Percentiles rank a stretch among this genome's conserved stretches.
Conservation (phyloP, 257 asterid genomes). For the Agastache rugosa region DNA sequence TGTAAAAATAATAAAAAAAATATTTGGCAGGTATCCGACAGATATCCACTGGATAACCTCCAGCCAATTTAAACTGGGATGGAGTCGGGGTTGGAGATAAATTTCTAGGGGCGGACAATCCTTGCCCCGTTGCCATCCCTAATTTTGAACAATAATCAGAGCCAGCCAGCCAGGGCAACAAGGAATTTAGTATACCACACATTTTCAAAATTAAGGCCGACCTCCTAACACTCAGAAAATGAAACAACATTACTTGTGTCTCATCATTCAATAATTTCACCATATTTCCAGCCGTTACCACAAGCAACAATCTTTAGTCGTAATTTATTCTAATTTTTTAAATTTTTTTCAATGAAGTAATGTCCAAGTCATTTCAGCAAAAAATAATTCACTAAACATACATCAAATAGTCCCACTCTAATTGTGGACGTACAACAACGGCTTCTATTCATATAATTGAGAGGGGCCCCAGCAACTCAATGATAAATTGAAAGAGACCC, state of each 20-base stretch:
- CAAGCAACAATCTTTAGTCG: neutral
- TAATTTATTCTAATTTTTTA: neutral
- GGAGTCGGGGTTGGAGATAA: no score
- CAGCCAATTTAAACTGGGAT: no score
- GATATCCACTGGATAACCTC: no score
- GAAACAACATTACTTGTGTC: neutral
- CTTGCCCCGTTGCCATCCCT: no score
- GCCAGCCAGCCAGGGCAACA: no score
- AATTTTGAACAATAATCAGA: no score
- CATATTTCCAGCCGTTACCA: neutral
- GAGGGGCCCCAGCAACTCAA: slow-evolving; percentile 34
- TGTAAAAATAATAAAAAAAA: no score
- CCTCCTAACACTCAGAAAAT: neutral
- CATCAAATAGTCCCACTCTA: slow-evolving; percentile 3
- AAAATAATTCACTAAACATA: neutral
- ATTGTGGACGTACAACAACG: slow-evolving; percentile 25
- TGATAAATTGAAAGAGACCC: slow-evolving; percentile 27
- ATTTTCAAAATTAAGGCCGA: slow-evolving; percentile 1
- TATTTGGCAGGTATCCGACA: no score
- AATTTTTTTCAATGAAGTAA: no score
- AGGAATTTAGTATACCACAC: neutral
- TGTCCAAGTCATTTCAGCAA: neutral
- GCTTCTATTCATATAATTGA: slow-evolving; percentile 26
- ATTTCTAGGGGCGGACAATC: no score
- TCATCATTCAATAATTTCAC: neutral